phyloP scores from a whole-genome alignment of 176 grass and related monocot genomes.

The Avena eriantha region DNA sequence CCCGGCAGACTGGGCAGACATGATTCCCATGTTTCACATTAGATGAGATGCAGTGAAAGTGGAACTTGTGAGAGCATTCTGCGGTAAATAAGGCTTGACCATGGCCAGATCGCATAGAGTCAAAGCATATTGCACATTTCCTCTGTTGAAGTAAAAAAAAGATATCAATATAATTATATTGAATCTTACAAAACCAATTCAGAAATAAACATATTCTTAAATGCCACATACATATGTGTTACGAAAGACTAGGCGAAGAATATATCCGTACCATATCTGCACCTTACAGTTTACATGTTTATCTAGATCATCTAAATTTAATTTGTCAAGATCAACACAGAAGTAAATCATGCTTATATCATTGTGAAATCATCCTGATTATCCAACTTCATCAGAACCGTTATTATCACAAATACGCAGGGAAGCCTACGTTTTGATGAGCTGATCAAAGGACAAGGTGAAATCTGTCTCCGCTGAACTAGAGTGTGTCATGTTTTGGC shows the following conservation, averaged over 20 bases:
- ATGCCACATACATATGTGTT: neutral
- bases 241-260: neutral
- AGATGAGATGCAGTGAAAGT: slow-evolving; percentile 92
- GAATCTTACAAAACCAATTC: slow-evolving; percentile 8
- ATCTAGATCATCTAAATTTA: neutral
- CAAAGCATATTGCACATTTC: slow-evolving; percentile 92
- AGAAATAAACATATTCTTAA: slow-evolving; percentile 13
- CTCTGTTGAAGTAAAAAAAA: slow-evolving; percentile 56
- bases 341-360: neutral
- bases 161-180: slow-evolving; percentile 25
- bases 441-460: too few species aligned
- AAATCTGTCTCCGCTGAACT: too few species aligned
- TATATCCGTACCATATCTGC: neutral
- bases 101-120: slow-evolving; percentile 74
- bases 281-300: slow-evolving; percentile 26
- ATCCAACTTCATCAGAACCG: neutral
- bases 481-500: too few species aligned
- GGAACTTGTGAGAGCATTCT: slow-evolving; percentile 93
- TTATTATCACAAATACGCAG: neutral
- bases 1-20: slow-evolving; percentile 87
- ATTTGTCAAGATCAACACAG: neutral
- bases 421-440: too few species aligned
- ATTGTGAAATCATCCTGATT: neutral
- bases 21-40: slow-evolving; percentile 93
- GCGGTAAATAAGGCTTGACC: slow-evolving; percentile 94